These are phyloP conservation scores for Aspergillus aculeatinus DNA, from an alignment of 2,329 filamentous ascomycete genomes.

Conservation along the genomic window DNA sequence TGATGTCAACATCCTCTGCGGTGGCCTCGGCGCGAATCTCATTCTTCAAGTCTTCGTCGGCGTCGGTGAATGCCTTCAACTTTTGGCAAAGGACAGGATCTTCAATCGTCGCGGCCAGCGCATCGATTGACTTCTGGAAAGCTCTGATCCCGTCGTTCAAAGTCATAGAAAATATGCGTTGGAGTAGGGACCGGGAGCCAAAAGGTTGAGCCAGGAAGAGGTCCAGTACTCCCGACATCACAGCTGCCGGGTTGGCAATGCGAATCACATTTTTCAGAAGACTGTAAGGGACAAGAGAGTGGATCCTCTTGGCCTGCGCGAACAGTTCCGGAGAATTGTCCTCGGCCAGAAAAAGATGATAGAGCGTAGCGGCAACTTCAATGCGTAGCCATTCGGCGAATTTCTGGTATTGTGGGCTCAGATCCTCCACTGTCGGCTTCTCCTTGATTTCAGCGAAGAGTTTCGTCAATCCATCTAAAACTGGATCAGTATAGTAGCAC, in stretches of 20 bases:
- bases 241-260: slow-evolving; percentile 91
- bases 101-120: slow-evolving; percentile 72
- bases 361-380: slow-evolving; percentile 92
- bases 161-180: slow-evolving; percentile 90
- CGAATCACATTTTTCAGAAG: slow-evolving; percentile 95
- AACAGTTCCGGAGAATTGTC: slow-evolving; percentile 97
- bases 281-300: slow-evolving; percentile 89
- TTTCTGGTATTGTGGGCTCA: slow-evolving; percentile 94
- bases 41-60: slow-evolving; percentile 72
- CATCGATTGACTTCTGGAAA: slow-evolving; percentile 84
- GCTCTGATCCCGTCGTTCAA: slow-evolving; percentile 84
- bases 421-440: slow-evolving; percentile 80
- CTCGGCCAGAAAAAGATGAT: slow-evolving; percentile 94
- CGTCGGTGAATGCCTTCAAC: slow-evolving; percentile 74
- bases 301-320: slow-evolving; percentile 88
- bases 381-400: slow-evolving; percentile 98
- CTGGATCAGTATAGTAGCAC: slow-evolving; percentile 21
- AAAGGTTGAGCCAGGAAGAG: slow-evolving; percentile 96
- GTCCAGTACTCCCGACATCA: slow-evolving; percentile 94
- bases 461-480: slow-evolving; percentile 76
- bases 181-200: slow-evolving; percentile 82
- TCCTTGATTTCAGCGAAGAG: slow-evolving; percentile 91
- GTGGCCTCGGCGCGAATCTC: slow-evolving; percentile 71
- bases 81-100: slow-evolving; percentile 78
- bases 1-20: slow-evolving; percentile 73